Percentiles rank a stretch among this genome's conserved stretches.
Conservation (phyloP, 202 grass and related monocot genomes). For the Panicum hallii region DNA sequence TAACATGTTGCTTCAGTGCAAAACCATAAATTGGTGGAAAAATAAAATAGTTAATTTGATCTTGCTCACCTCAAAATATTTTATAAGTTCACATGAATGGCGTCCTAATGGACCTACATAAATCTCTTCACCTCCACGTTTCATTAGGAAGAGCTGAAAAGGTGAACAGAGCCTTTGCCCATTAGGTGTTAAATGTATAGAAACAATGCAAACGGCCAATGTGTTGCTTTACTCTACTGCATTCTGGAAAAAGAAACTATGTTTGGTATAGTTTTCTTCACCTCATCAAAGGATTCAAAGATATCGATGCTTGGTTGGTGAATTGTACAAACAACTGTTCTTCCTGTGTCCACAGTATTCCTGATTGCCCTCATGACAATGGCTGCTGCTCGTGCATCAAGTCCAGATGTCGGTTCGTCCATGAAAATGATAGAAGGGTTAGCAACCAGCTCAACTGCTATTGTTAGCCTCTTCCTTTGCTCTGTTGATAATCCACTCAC, state of each 20-base stretch:
- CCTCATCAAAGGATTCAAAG: slow-evolving; percentile 97
- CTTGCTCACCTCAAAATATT: slow-evolving; percentile 76
- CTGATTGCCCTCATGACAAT: slow-evolving; percentile 90
- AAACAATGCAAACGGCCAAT: neutral
- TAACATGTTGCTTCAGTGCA: slow-evolving; percentile 14
- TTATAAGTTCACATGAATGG: slow-evolving; percentile 66
- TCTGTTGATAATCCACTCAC: slow-evolving; percentile 87
- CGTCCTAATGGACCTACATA: slow-evolving; percentile 82
- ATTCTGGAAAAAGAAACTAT: neutral
- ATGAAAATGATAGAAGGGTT: slow-evolving; percentile 96
- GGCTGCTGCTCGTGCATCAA: slow-evolving; percentile 85
- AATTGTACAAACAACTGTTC: slow-evolving; percentile 91
- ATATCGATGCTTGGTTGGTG: slow-evolving; percentile 94
- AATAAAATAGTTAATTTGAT: slow-evolving; percentile 33
- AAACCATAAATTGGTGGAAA: slow-evolving; percentile 14
- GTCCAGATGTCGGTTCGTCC: slow-evolving; percentile 92
- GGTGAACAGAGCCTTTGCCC: slow-evolving; percentile 1
- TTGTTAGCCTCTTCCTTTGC: slow-evolving; percentile 85
- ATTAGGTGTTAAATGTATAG: slow-evolving; percentile 30
- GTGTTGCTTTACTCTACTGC: neutral
- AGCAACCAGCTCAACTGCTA: slow-evolving; percentile 85
- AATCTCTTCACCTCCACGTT: slow-evolving; percentile 89
- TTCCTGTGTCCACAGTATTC: slow-evolving; percentile 86
- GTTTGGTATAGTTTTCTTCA: slow-evolving; percentile 38
- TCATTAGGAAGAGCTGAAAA: slow-evolving; percentile 83